These are phyloP conservation scores for Diaporthe amygdali DNA, from an alignment of 2,329 filamentous ascomycete genomes.

Conservation along the genomic window DNA sequence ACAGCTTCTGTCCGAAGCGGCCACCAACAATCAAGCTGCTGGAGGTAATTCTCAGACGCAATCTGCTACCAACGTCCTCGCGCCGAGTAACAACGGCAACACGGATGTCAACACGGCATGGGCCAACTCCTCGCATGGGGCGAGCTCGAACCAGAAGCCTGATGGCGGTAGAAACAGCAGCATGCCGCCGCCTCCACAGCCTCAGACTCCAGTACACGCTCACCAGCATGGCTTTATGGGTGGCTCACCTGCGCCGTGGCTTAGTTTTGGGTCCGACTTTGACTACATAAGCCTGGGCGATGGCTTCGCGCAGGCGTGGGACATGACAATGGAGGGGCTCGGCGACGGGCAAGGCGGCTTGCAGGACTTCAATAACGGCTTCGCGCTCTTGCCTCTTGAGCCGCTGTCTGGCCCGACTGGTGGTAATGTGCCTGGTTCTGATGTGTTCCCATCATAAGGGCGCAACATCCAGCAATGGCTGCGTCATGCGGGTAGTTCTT, in stretches of 20 bases:
- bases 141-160: constrained; percentile 1
- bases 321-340: constrained; percentile 45
- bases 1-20: constrained; percentile 62
- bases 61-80: neutral
- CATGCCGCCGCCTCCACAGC: constrained; percentile 26
- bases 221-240: constrained; percentile 24
- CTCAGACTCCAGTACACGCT: constrained; percentile 23
- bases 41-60: constrained; percentile 17
- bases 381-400: constrained; percentile 27
- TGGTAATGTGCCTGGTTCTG: constrained; percentile 17
- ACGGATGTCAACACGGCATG: constrained; percentile 15
- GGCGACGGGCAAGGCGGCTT: constrained; percentile 32
- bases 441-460: constrained; percentile 18
- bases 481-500: neutral
- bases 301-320: constrained; percentile 50
- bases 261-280: constrained; percentile 38
- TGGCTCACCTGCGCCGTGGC: constrained; percentile 34
- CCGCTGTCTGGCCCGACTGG: constrained; percentile 13
- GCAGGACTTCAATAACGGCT: constrained; percentile 19
- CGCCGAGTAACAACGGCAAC: constrained; percentile 3
- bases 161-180: constrained; percentile 6
- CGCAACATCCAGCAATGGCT: neutral
- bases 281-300: constrained; percentile 43
- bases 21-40: constrained; percentile 47
- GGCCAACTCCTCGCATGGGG: neutral